Conservation (phyloP, 768 basidiomycete genomes). For the Infundibulicybe gibba region DNA sequence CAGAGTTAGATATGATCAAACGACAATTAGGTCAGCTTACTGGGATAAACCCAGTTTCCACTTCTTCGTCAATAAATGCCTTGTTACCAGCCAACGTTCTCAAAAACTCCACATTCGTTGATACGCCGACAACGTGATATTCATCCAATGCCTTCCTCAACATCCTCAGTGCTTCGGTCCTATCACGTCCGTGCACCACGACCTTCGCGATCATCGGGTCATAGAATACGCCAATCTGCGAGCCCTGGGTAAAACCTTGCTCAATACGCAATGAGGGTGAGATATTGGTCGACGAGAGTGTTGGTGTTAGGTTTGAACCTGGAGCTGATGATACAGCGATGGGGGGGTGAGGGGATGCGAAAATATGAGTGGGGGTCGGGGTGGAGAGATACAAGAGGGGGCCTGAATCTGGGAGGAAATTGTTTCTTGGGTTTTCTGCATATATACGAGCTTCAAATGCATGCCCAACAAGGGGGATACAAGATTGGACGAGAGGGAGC, state of each 20-base stretch:
- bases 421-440: constrained; percentile 90
- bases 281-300: constrained; percentile 29
- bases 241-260: constrained; percentile 80
- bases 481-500: constrained; percentile 70
- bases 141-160: constrained; percentile 80
- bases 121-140: constrained; percentile 87
- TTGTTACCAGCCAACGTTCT: constrained; percentile 71
- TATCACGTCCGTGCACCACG: constrained; percentile 82
- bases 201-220: constrained; percentile 93
- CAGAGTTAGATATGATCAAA: not conserved
- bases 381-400: constrained; percentile 77
- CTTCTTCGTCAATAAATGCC: constrained; percentile 72
- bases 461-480: constrained; percentile 86
- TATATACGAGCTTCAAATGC: constrained; percentile 96
- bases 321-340: constrained; percentile 15
- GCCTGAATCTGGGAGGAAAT: constrained; percentile 92
- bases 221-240: constrained; percentile 84
- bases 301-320: constrained; percentile 18
- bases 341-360: constrained; percentile 46
- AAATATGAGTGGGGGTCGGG: constrained; percentile 67
- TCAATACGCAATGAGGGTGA: constrained; percentile 76
- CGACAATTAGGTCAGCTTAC: constrained; percentile 33
- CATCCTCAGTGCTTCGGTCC: constrained; percentile 79
- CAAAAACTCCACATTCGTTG: constrained; percentile 91
- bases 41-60: constrained; percentile 92